phyloP scores from a whole-genome alignment of 495 filamentous ascomycete genomes.

The Neurospora sp. region DNA sequence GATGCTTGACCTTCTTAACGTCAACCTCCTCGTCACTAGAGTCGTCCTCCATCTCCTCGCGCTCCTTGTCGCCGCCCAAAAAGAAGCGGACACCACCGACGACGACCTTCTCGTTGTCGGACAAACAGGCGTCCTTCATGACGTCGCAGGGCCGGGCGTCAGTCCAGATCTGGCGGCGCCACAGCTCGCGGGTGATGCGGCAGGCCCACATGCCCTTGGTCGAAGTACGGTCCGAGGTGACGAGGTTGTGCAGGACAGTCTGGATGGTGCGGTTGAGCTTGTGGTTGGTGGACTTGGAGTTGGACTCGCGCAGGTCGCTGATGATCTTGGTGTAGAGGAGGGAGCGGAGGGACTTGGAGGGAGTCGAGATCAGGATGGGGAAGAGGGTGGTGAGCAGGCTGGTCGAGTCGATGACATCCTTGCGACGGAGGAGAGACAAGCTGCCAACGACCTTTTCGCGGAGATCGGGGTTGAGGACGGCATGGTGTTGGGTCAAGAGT shows the following conservation, averaged over 20 bases:
- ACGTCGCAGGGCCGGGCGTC: slow-evolving; percentile 77
- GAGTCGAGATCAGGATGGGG: slow-evolving; percentile 68
- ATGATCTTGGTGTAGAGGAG: slow-evolving; percentile 86
- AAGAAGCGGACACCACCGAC: slow-evolving; percentile 86
- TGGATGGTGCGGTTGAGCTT: slow-evolving; percentile 86
- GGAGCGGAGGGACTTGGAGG: slow-evolving; percentile 74
- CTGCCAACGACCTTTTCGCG: slow-evolving; percentile 92
- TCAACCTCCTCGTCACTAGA: slow-evolving; percentile 75
- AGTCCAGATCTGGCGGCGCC: slow-evolving; percentile 31
- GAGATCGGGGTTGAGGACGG: slow-evolving; percentile 65
- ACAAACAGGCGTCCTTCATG: slow-evolving; percentile 81
- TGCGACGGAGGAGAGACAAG: slow-evolving; percentile 76
- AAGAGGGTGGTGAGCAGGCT: slow-evolving; percentile 79
- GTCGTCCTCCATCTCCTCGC: slow-evolving; percentile 84
- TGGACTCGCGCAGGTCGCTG: slow-evolving; percentile 76
- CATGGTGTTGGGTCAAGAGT: slow-evolving; percentile 72
- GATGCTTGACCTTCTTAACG: slow-evolving; percentile 72
- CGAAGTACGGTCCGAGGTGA: slow-evolving; percentile 73
- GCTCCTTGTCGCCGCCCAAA: slow-evolving; percentile 86
- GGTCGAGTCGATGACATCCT: slow-evolving; percentile 80
- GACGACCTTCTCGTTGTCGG: slow-evolving; percentile 83
- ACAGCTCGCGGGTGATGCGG: slow-evolving; percentile 29
- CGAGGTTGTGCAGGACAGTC: slow-evolving; percentile 81
- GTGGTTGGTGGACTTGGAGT: slow-evolving; percentile 80
- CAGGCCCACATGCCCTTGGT: slow-evolving; percentile 85